These are phyloP conservation scores for Malbranchea zuffiana DNA, from an alignment of 2,329 filamentous ascomycete genomes.

Conservation along the genomic window DNA sequence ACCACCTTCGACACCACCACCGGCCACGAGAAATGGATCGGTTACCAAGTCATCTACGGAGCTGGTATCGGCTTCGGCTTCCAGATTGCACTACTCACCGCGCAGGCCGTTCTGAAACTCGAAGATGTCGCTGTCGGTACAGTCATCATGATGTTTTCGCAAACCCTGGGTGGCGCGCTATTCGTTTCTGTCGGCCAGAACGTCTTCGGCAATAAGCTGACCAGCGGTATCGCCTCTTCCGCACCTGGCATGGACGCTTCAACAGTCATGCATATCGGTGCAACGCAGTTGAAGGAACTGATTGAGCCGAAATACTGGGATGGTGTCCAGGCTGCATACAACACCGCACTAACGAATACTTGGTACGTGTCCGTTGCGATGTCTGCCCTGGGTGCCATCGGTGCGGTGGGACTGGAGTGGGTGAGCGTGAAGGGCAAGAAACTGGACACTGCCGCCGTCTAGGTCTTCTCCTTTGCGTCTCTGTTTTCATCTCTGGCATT, in stretches of 20 bases:
- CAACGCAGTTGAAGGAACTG: constrained; percentile 48
- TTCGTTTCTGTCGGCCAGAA: constrained; percentile 19
- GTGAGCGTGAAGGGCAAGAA: constrained; percentile 14
- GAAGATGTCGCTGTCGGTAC: constrained; percentile 17
- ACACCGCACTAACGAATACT: constrained; percentile 46
- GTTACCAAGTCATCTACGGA: constrained; percentile 20
- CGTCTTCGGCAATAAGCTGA: constrained; percentile 16
- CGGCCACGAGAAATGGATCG: constrained; percentile 19
- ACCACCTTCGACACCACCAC: constrained; percentile 21
- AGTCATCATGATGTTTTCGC: constrained; percentile 19
- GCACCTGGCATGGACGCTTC: constrained; percentile 33
- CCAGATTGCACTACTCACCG: constrained; percentile 16
- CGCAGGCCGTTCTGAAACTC: constrained; percentile 17
- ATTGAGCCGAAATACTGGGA: constrained; percentile 43
- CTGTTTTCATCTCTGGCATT: too few species aligned
- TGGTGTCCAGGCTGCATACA: constrained; percentile 53
- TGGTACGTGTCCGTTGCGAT: constrained; percentile 52
- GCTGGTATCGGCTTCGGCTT: constrained; percentile 19
- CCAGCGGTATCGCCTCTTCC: constrained; percentile 4
- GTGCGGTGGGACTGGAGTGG: constrained; percentile 51
- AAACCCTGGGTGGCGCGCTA: constrained; percentile 18
- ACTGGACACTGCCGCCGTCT: constrained; percentile 9
- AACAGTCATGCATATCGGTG: constrained; percentile 38
- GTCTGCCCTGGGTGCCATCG: constrained; percentile 44
- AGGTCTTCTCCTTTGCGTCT: too few species aligned